Percentiles rank a stretch among this genome's conserved stretches.
phyloP scores from a whole-genome alignment of 2,329 filamentous ascomycete genomes.

The Thelonectria olida region DNA sequence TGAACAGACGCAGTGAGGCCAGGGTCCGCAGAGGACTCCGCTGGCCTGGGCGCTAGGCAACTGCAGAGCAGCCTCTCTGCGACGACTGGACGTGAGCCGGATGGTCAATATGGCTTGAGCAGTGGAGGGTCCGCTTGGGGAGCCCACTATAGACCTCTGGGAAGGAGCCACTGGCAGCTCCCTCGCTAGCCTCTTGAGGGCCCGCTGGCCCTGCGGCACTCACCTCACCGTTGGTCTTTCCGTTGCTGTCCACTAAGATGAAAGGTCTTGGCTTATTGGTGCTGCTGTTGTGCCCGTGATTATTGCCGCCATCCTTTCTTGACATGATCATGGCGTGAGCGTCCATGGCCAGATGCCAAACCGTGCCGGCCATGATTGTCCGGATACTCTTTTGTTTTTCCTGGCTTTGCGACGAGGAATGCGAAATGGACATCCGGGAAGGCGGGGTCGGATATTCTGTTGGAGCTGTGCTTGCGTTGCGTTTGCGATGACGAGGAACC shows the following conservation, averaged over 20 bases:
- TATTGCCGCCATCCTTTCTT: conserved; percentile 27
- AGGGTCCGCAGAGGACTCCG: conserved; percentile 22
- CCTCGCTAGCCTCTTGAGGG: neutral
- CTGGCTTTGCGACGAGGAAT: conserved; percentile 11
- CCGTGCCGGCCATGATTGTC: conserved; percentile 20
- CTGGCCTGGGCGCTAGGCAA: conserved; percentile 25
- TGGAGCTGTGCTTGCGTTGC: conserved; percentile 1
- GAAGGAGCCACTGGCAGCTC: neutral
- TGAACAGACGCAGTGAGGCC: conserved; percentile 17
- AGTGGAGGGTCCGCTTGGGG: neutral
- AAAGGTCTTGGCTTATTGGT: too few species aligned
- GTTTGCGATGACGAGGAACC: neutral
- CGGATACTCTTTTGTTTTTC: neutral
- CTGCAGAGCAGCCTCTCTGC: conserved; percentile 12
- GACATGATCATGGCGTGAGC: conserved; percentile 37
- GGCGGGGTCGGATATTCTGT: neutral
- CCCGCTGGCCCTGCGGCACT: neutral
- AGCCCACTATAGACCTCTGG: conserved; percentile 4
- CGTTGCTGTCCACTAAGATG: neutral
- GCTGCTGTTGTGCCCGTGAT: conserved; percentile 22
- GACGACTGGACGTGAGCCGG: conserved; percentile 3
- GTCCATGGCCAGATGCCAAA: conserved; percentile 23
- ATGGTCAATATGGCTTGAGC: neutral
- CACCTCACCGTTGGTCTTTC: neutral
- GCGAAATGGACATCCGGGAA: conserved; percentile 12